Evolutionary conservation across 1,139 yeast species (phyloP), one percentile per base, ranked within the genome.

Genomic region (Lodderomyces theae): DNA sequence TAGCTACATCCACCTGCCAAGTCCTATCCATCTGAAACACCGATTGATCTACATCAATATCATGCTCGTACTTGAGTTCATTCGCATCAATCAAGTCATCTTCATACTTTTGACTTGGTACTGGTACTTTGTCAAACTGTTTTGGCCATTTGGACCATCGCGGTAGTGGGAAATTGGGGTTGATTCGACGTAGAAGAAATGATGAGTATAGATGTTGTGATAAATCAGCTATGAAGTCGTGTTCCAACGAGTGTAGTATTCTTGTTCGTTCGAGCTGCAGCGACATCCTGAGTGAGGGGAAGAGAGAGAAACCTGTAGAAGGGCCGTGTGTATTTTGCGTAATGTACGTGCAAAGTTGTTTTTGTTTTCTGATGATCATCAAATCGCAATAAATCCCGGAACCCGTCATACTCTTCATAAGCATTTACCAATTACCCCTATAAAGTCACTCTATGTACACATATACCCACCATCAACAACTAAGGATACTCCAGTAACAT

Each of bases 191-290:
- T 3, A 74, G 51, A 21, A 79, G 57, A 37, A 65, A 60, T 0
- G 74, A 45, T 10, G 78, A 66, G 51, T 78, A 80, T 5, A 80
- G 56, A 56, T 80, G 86, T 1, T 75, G 45, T 0, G 77, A 74
- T 25, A 79, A 57, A 53, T 80, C 84, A 11, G 54, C 54, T 10
- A 74, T 56, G 43, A 66, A 72, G 3, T 70, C 72, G 2, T 60
- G 58, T 47, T 79, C 80, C 13, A 77, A 44, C 8, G 55, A 44
- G 10, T 64, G 57, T 4, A 77, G 39, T 4, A 70, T 53, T 38
- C 31, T 7, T 15, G 7, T 7, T 15, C 31, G 31, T 28, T 28
- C 31, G 13, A 15, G 17, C 5, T 15, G 18, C n/a, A 5, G n/a
- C 4, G 31, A 28, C 31, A 28, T 28, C 3, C 10, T 15, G 17